A percentile compares a stretch with the other conserved stretches of the same genome.
These are phyloP conservation scores for Fraxinus quadrangulata DNA, from an alignment of 257 asterid species.

Conservation along the genomic window DNA sequence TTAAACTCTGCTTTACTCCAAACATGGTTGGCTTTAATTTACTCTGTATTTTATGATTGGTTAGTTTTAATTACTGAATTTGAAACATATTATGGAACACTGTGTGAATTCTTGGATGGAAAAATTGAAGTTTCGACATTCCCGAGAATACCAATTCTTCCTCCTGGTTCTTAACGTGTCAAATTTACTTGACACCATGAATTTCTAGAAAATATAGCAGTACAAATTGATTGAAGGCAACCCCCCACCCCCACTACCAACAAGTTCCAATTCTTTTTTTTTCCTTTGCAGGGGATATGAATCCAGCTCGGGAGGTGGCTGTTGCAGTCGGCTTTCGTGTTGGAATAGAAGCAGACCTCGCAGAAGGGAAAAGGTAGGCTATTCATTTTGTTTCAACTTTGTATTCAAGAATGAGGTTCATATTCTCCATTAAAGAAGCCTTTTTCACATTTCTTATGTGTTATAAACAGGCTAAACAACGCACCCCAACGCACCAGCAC, in stretches of 20 bases:
- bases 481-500: constrained; percentile 50
- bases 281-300: constrained; percentile 74
- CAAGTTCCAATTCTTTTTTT: not conserved
- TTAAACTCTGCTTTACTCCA: not conserved
- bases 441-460: not conserved
- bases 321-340: constrained; percentile 82
- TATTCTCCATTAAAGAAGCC: not conserved
- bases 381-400: not conserved
- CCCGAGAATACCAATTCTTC: not conserved
- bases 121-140: too few relatives aligned
- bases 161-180: too few relatives aligned
- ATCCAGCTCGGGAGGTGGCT: constrained; percentile 72
- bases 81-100: not conserved
- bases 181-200: not conserved
- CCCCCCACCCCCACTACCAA: too few relatives aligned
- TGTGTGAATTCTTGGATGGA: not conserved
- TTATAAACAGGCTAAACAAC: constrained; percentile 46
- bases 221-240: not conserved
- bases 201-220: not conserved
- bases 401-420: not conserved
- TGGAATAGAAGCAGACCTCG: constrained; percentile 68
- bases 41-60: not conserved
- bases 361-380: constrained; percentile 49
- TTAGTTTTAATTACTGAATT: not conserved
- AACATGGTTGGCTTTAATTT: not conserved